Evolutionary conservation across 176 grass and related monocot species (phyloP), one percentile per base, ranked within the genome.

Genomic region (Musa troglodytarum): DNA sequence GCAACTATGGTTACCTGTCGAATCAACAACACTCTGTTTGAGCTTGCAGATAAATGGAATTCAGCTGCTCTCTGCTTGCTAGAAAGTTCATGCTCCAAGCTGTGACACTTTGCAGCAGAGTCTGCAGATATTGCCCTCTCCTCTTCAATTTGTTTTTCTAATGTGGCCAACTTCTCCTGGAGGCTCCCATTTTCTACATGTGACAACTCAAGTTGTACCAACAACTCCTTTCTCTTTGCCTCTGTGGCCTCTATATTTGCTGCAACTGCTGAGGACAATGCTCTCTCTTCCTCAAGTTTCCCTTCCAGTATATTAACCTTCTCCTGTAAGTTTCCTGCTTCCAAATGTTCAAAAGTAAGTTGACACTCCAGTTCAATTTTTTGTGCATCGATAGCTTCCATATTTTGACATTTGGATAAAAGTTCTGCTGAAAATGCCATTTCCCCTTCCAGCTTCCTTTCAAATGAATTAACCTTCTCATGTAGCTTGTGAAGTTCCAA

Each of bases 241-340:
- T 95, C 81, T 49, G 82, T 82, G 79, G 85, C 84, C 83, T 91
- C 83, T 63, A 86, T 43, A 69, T 87, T 89, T 76, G 72, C 80
- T 63, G 83, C 74, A 82, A 85, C 87, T 10, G 79, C 85, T 50
- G 85, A 76, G 72, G 88, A 88, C 58, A 86, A 57, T 77, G 80
- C 83, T 72, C 87, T 91, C 76, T 87, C 82, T 12, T 79, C 86
- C 69, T 89, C 88, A 66, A 92, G 50, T 76, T 86, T 91, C 57
- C 26, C 83, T 73, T 91, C 86, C 43, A 99, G 65, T 51, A 66
- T 75, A 58, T 53, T 51, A 28, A 79, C 71, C 49, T 87, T 81
- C 77, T 89, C 84, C 82, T 79, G 69, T 67, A 92, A 49, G 26
- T 43, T 81, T 16, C 65, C 14, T 63, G 79, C 80, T 79, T 85